A percentile compares a stretch with the other conserved stretches of the same genome.
Conservation (phyloP, 1,139 yeast genomes). For the Blastobotrys capitulatus region DNA sequence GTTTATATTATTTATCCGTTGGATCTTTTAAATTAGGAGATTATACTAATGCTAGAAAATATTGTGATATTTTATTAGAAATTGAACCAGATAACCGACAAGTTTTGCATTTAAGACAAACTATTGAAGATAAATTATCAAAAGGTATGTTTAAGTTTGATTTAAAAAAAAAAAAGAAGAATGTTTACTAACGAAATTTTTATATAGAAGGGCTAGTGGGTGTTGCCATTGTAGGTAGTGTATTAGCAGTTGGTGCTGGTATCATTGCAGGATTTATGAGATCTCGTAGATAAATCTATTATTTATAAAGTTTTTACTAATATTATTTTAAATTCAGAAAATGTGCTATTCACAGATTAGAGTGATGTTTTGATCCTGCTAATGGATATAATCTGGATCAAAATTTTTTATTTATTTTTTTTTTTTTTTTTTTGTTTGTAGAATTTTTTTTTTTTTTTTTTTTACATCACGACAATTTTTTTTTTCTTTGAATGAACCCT, state of each 20-base stretch:
- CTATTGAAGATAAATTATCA: slow-evolving; percentile 80
- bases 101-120: slow-evolving; percentile 62
- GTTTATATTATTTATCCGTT: slow-evolving; percentile 78
- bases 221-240: slow-evolving; percentile 78
- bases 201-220: slow-evolving; percentile 85
- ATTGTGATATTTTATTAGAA: slow-evolving; percentile 67
- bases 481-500: slow-evolving; percentile 11
- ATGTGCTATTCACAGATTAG: background rate
- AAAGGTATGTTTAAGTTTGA: slow-evolving; percentile 40
- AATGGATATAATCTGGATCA: background rate
- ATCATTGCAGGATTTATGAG: slow-evolving; percentile 52
- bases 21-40: slow-evolving; percentile 90
- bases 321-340: too few species aligned
- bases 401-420: background rate
- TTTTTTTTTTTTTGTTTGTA: background rate
- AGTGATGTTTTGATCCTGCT: too few species aligned
- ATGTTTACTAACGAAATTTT: background rate
- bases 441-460: background rate
- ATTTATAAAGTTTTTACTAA: background rate
- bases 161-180: background rate
- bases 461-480: background rate
- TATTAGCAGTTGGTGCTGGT: slow-evolving; percentile 77
- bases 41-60: slow-evolving; percentile 77
- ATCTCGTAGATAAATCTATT: slow-evolving; percentile 4
- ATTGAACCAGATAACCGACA: slow-evolving; percentile 84